Base-by-base conservation (phyloP, 768 basidiomycete species). In the Trametes meyenii region DNA sequence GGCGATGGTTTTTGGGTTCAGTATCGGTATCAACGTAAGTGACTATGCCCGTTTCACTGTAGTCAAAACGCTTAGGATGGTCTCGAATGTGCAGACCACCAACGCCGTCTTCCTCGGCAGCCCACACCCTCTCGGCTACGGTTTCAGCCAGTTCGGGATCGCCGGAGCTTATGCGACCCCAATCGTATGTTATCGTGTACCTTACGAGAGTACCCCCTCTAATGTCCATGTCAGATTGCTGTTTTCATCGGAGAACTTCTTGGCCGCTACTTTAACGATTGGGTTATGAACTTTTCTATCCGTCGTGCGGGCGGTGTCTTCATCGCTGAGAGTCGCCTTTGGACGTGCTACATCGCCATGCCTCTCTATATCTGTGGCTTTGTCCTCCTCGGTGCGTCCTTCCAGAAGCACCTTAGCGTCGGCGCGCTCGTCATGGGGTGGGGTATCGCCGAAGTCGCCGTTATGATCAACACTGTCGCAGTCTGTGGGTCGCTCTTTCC, bases 281-380 rank as follows among this genome's bases (percentile, higher is more conserved):
- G 74, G 70, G 76, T 83, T 38, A 79, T 82, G 71, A 73, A 75
- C 53, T 24, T 71, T 17, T 74, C 70, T 44, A 80, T 83, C 63
- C 74, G 79, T 19, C 65, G 76, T 35, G 82, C 84, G 65, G 64
- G 70, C 0, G 84, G 84, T 49, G 77, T 85, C 45, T 85, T 85
- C 69, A 77, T 79, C 55, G 80, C 85, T 2, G 84, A 86, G 69
- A 77, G 63, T 61, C 84, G 86, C 44, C 75, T 88, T 8, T 87
- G 86, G 86, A 78, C 84, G 1, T 83, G 81, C 64, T 88, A 88
- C 66, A 69, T 85, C 44, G 87, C 82, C 0, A 69, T 87, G 12
- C 79, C 80, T 1, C 71, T 88, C n/a, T 87, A 84, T 68, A 75
- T 89, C 50, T 81, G 77, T 46, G 87, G 87, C 3, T 87, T 87